These are phyloP conservation scores for Polytolypa hystricis DNA, from an alignment of 2,329 filamentous ascomycete genomes.

Conservation along the genomic window DNA sequence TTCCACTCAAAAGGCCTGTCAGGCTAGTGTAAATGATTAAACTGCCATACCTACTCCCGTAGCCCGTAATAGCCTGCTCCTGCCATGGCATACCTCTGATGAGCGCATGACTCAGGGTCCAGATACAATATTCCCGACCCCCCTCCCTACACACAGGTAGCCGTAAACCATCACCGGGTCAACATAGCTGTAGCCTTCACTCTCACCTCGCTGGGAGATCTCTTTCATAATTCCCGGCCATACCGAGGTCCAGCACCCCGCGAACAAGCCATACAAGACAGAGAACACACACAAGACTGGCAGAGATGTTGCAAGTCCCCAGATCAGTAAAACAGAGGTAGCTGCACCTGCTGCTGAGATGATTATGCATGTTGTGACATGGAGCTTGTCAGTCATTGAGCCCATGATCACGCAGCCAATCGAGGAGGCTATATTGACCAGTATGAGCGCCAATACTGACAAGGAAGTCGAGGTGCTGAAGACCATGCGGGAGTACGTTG, in stretches of 20 bases:
- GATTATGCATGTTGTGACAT: slow-evolving; percentile 28
- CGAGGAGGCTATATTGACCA: slow-evolving; percentile 21
- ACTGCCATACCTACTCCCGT: slow-evolving; percentile 3
- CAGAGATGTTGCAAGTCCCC: slow-evolving; percentile 36
- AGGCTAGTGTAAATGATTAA: slow-evolving; percentile 2
- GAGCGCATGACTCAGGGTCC: slow-evolving; percentile 26
- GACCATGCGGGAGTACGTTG: slow-evolving; percentile 23
- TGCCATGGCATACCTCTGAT: slow-evolving; percentile 2
- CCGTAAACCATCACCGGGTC: slow-evolving; percentile 40
- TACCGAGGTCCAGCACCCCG: slow-evolving; percentile 30
- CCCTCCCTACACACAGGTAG: slow-evolving; percentile 38
- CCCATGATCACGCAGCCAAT: slow-evolving; percentile 24
- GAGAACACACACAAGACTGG: slow-evolving; percentile 30
- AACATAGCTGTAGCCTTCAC: slow-evolving; percentile 22
- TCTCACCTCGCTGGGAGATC: slow-evolving; percentile 32
- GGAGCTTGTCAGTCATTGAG: slow-evolving; percentile 30
- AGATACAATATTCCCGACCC: slow-evolving; percentile 40
- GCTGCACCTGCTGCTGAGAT: slow-evolving; percentile 31
- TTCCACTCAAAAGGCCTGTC: too few species aligned
- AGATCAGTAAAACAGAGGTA: slow-evolving; percentile 33
- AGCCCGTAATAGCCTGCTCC: slow-evolving; percentile 1
- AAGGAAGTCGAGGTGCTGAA: slow-evolving; percentile 14
- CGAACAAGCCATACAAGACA: slow-evolving; percentile 35
- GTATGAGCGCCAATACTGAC: slow-evolving; percentile 18
- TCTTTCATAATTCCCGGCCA: slow-evolving; percentile 40